Percentiles rank a stretch among this genome's conserved stretches.
phyloP scores from a whole-genome alignment of 192 early-diverging fungal species.

The Backusella tarrabulga region DNA sequence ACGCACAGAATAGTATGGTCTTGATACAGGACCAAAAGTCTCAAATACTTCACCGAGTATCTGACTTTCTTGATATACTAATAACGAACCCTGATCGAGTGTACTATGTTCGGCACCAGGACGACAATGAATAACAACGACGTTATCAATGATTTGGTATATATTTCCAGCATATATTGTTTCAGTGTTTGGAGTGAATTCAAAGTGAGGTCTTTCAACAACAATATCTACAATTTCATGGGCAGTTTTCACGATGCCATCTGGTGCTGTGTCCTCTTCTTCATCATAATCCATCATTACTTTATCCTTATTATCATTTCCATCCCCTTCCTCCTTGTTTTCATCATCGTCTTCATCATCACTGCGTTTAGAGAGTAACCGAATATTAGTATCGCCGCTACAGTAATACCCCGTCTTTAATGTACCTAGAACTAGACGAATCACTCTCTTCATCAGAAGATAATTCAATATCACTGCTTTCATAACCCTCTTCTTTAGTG shows the following conservation, averaged over 20 bases:
- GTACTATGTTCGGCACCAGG: constrained; percentile 49
- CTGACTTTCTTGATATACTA: constrained; percentile 60
- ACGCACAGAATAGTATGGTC: constrained; percentile 81
- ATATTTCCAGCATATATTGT: constrained; percentile 64
- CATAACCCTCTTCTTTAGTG: constrained; percentile 35
- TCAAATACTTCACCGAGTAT: constrained; percentile 80
- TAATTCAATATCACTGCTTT: constrained; percentile 45
- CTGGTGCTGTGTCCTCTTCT: constrained; percentile 32
- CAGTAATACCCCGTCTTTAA: neutral
- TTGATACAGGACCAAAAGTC: constrained; percentile 86
- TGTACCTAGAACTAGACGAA: neutral
- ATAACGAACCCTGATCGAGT: constrained; percentile 74
- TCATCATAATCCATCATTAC: constrained; percentile 11
- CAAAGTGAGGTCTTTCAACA: constrained; percentile 42
- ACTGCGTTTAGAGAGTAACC: neutral
- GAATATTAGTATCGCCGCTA: neutral
- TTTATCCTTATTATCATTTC: neutral
- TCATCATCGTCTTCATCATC: constrained; percentile 10
- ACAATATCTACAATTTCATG: constrained; percentile 61
- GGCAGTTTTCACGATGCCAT: constrained; percentile 41
- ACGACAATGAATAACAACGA: constrained; percentile 65
- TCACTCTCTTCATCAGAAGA: constrained; percentile 33
- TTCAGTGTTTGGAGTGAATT: constrained; percentile 45
- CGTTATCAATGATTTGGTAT: constrained; percentile 66
- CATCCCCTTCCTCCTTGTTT: neutral